Conservation (phyloP, 1,139 yeast genomes). For the Diutina scorzettiae region DNA sequence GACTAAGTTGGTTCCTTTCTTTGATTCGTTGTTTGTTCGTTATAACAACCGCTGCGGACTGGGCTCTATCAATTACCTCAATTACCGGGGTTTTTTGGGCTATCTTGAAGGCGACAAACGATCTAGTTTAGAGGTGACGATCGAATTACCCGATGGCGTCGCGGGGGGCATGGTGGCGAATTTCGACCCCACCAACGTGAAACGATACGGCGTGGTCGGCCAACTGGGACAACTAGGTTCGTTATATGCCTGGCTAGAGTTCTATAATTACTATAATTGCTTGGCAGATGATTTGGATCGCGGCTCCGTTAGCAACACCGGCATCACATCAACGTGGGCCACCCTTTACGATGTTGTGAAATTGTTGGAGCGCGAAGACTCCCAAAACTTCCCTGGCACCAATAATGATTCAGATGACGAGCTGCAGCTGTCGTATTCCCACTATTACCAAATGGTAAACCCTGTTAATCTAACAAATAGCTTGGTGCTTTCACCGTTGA, state of each 20-base stretch:
- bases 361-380: not conserved
- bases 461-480: not conserved
- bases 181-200: not conserved
- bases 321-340: not conserved
- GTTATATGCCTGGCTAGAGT: not conserved
- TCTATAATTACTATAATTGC: not conserved
- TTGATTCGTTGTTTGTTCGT: slow-evolving; percentile 5
- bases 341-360: not conserved
- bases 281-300: not conserved
- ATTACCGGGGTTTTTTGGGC: slow-evolving; percentile 1
- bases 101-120: not conserved
- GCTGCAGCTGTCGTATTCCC: not conserved
- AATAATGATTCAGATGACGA: not conserved
- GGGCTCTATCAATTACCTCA: not conserved
- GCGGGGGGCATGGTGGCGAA: not conserved
- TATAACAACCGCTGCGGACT: slow-evolving; percentile 1
- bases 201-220: not conserved
- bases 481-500: not conserved
- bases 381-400: not conserved
- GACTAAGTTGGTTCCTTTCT: slow-evolving; percentile 1
- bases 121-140: not conserved
- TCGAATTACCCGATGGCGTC: not conserved
- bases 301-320: not conserved
- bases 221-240: not conserved
- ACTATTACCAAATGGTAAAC: not conserved